Conservation (phyloP, 78 protist species). For the Tieghemostelium lacteum region DNA sequence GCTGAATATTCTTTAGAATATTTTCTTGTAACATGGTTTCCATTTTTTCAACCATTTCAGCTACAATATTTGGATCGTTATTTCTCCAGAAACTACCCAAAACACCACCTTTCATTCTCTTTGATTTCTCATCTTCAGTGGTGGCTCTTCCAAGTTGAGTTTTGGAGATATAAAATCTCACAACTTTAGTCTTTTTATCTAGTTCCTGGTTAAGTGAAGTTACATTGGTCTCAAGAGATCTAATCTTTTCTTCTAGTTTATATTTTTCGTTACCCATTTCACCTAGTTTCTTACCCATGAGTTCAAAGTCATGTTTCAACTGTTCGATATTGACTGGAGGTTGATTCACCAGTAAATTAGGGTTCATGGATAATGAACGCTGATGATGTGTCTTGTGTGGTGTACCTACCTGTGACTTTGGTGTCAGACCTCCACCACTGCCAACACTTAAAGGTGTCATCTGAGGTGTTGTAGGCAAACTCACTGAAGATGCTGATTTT, state of each 20-base stretch:
- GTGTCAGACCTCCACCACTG: not conserved
- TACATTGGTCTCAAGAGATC: constrained; percentile 30
- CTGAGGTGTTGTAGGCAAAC: constrained; percentile 52
- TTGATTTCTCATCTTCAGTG: constrained; percentile 40
- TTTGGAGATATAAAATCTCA: constrained; percentile 59
- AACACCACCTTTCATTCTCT: constrained; percentile 51
- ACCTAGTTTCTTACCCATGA: constrained; percentile 57
- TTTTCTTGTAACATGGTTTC: constrained; percentile 67
- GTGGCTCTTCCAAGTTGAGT: constrained; percentile 69
- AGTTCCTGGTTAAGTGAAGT: constrained; percentile 7
- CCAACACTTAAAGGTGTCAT: constrained; percentile 21
- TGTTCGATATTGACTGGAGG: not conserved
- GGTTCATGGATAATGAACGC: not conserved
- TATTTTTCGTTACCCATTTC: constrained; percentile 62
- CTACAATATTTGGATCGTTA: constrained; percentile 61
- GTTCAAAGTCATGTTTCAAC: constrained; percentile 24
- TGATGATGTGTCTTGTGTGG: not conserved
- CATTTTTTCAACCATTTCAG: constrained; percentile 75
- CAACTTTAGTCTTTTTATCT: constrained; percentile 54
- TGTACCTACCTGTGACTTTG: not conserved
- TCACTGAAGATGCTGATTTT: constrained; percentile 12
- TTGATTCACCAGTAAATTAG: not conserved
- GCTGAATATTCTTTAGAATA: constrained; percentile 52
- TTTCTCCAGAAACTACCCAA: constrained; percentile 63
- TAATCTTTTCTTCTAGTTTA: constrained; percentile 47